A percentile compares a stretch with the other conserved stretches of the same genome.
Conservation (phyloP, 495 filamentous ascomycete species). For the Penicillium diatomitis region DNA sequence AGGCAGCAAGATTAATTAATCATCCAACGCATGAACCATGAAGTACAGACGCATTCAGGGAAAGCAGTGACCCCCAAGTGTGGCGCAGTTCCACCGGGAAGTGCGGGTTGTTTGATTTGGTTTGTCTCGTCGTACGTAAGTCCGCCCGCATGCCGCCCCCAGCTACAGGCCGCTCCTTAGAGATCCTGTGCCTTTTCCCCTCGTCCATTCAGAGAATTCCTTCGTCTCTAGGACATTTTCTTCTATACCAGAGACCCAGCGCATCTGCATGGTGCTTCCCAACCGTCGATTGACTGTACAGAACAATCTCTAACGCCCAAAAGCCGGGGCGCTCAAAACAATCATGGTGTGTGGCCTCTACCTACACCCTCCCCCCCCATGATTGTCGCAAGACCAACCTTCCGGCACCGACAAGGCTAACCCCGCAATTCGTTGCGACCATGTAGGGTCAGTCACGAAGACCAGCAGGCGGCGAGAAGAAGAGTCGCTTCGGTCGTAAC, state of each 20-base stretch:
- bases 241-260: background rate
- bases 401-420: constrained; percentile 7
- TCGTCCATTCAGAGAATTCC: constrained; percentile 6
- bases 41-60: background rate
- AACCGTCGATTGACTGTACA: constrained; percentile 18
- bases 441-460: constrained; percentile 41
- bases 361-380: background rate
- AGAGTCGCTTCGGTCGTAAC: constrained; percentile 40
- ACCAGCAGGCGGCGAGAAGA: constrained; percentile 40
- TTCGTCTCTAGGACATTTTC: constrained; percentile 4
- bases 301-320: constrained; percentile 24
- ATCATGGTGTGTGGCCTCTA: constrained; percentile 23
- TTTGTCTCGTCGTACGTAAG: constrained; percentile 24
- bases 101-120: constrained; percentile 12
- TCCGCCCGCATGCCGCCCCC: constrained; percentile 7
- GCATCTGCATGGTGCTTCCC: no score
- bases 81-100: constrained; percentile 13
- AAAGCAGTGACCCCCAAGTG: constrained; percentile 2
- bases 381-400: constrained; percentile 2
- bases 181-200: constrained; percentile 8
- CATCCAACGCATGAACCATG: background rate
- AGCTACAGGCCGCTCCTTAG: constrained; percentile 7
- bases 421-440: constrained; percentile 4
- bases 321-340: constrained; percentile 21
- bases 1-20: constrained; percentile 11